Percentiles rank a stretch among this genome's conserved stretches.
These are phyloP conservation scores for Aegilops bicornis DNA, from an alignment of 176 grass and related monocot species.

Conservation along the genomic window DNA sequence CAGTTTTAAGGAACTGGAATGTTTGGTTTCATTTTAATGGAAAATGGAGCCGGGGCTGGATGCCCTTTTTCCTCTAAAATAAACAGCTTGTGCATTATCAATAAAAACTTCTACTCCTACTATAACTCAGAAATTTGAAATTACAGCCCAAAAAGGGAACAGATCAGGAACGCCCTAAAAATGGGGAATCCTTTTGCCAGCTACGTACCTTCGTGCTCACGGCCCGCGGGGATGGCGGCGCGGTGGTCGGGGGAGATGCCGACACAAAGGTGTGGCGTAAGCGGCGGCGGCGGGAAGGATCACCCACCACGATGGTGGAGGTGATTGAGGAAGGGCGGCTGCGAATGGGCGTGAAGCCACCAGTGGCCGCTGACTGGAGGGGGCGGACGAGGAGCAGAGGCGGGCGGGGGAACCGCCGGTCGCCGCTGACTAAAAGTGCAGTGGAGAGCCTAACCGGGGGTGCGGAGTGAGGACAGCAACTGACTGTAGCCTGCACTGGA, in stretches of 20 bases:
- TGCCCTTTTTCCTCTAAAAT: too few relatives aligned
- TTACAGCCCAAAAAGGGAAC: background rate
- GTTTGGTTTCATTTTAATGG: too few relatives aligned
- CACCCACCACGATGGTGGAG: background rate
- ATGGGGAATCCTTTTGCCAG: background rate
- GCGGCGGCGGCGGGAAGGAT: background rate
- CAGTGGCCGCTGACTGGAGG: background rate
- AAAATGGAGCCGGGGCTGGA: too few relatives aligned
- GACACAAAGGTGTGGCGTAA: background rate
- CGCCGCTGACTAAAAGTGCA: background rate
- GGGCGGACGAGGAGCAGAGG: background rate
- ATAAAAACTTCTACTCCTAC: background rate
- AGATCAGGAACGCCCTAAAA: background rate
- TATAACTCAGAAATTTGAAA: background rate
- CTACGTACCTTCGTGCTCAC: background rate
- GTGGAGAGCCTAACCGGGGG: background rate
- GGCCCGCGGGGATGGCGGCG: background rate
- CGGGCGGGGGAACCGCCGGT: background rate
- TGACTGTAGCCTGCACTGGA: background rate
- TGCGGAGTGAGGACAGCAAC: background rate
- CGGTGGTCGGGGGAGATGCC: background rate
- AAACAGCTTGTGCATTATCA: too few relatives aligned
- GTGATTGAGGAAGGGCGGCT: background rate
- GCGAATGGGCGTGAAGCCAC: background rate
- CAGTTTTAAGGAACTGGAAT: too few relatives aligned